A percentile compares a stretch with the other conserved stretches of the same genome.
phyloP scores from a whole-genome alignment of 169 alveolate species.

The Eimeria tenella region DNA sequence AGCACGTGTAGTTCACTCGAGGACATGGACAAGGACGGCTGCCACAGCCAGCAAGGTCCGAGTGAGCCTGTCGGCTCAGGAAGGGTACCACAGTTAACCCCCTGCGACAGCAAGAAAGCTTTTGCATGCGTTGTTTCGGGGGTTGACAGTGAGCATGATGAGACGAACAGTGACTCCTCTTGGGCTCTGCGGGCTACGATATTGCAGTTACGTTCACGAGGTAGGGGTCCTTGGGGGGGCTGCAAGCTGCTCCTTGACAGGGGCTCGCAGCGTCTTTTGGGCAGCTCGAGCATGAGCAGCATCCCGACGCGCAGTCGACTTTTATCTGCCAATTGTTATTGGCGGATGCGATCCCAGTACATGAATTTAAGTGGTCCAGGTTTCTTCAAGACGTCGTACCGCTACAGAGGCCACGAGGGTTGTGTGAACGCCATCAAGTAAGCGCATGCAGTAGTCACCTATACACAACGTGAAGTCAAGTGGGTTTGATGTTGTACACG shows the following conservation, averaged over 20 bases:
- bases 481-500: too few relatives aligned
- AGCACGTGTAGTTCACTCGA: neutral
- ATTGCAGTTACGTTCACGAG: neutral
- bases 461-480: neutral
- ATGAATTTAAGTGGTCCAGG: neutral
- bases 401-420: constrained; percentile 62
- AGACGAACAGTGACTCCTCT: neutral
- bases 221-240: constrained; percentile 68
- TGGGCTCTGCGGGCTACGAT: neutral
- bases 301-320: neutral
- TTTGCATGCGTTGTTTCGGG: neutral
- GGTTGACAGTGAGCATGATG: neutral
- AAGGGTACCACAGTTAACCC: neutral
- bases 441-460: neutral
- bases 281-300: constrained; percentile 36
- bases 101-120: too few relatives aligned
- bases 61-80: neutral
- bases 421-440: constrained; percentile 53
- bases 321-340: neutral
- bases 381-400: constrained; percentile 13
- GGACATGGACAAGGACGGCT: neutral
- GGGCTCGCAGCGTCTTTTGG: neutral
- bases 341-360: neutral
- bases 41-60: neutral
- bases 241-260: constrained; percentile 1